Evolutionary conservation across 345 rosid genomes (phyloP).

Genomic region (Brassica napus): Da-Ae NC_063441.1:8895501-8896000

Average conservation of each 20-base stretch:
- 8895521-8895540: no score
- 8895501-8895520: no score
- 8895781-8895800: no score
- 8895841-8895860: constrained; percentile 67
- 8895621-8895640: background rate
- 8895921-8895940: constrained; percentile 61
- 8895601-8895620: background rate
- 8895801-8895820: no score
- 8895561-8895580: background rate
- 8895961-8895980: constrained; percentile 69
- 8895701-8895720: no score
- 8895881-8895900: constrained; percentile 51
- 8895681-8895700: background rate
- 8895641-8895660: background rate
- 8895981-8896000: constrained; percentile 50
- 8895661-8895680: background rate
- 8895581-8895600: background rate
- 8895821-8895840: constrained; percentile 55
- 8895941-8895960: constrained; percentile 56
- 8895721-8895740: no score
- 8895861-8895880: constrained; percentile 69
- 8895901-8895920: constrained; percentile 44
- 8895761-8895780: no score
- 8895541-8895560: no score
- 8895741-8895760: no score